Percentiles rank a stretch among this genome's conserved stretches.
phyloP scores from a whole-genome alignment of 1,284 basidiomycete genomes.

The Takashimella koratensis region DNA sequence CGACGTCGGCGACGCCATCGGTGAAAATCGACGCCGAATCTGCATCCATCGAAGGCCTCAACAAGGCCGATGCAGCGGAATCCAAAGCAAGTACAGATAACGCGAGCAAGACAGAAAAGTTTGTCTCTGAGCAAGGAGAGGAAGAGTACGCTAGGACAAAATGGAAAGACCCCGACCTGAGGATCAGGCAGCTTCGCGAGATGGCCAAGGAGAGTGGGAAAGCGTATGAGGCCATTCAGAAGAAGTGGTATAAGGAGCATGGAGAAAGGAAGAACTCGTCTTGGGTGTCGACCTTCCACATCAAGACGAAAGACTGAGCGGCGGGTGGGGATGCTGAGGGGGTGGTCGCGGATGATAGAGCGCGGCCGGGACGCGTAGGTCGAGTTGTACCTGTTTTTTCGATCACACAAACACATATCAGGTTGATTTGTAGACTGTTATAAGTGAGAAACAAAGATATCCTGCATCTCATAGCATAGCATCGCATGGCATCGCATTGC shows the following conservation, averaged over 20 bases:
- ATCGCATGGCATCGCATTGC: too few species aligned
- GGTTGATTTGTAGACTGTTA: too few species aligned
- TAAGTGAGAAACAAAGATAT: too few species aligned
- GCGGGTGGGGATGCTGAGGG: too few species aligned
- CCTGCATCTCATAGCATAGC: too few species aligned
- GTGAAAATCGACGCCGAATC: neutral
- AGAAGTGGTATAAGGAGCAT: neutral
- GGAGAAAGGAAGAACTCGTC: neutral
- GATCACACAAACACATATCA: too few species aligned
- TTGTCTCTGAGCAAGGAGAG: neutral
- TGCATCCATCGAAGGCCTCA: neutral
- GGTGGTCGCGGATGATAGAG: too few species aligned
- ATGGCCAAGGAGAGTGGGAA: constrained; percentile 30
- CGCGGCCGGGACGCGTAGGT: too few species aligned
- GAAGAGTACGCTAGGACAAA: constrained; percentile 5
- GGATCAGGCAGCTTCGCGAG: constrained; percentile 22
- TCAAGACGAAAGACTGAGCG: too few species aligned
- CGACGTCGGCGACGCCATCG: neutral
- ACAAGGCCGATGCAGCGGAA: neutral
- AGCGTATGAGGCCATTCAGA: constrained; percentile 13
- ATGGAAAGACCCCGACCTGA: constrained; percentile 32
- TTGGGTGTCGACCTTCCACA: neutral
- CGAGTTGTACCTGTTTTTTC: too few species aligned
- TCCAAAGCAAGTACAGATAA: neutral
- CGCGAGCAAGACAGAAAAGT: neutral